These are phyloP conservation scores for Guadua angustifolia DNA, from an alignment of 176 grass and related monocot species.

Conservation along the genomic window DNA sequence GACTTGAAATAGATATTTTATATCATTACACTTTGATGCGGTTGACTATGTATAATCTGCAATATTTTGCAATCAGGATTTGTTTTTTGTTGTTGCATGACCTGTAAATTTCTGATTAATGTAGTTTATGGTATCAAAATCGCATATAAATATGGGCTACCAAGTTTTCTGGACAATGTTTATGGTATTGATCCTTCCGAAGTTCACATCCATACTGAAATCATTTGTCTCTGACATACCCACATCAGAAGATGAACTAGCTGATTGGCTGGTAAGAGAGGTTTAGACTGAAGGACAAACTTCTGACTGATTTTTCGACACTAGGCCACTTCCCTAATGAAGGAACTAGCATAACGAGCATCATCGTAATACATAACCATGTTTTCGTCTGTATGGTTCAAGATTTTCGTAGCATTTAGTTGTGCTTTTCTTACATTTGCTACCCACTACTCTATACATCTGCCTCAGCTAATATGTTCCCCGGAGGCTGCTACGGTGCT, in stretches of 20 bases:
- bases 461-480: constrained; percentile 51
- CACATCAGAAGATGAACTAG: constrained; percentile 59
- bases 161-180: constrained; percentile 77
- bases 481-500: neutral
- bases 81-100: neutral
- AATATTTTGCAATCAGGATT: constrained; percentile 7
- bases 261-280: constrained; percentile 68
- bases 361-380: constrained; percentile 66
- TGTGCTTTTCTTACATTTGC: constrained; percentile 60
- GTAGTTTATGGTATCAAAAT: constrained; percentile 88
- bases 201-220: constrained; percentile 75
- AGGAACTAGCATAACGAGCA: constrained; percentile 35
- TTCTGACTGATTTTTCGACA: constrained; percentile 57
- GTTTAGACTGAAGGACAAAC: constrained; percentile 79
- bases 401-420: constrained; percentile 72
- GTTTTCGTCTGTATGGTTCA: constrained; percentile 77
- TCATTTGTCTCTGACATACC: constrained; percentile 67
- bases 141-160: constrained; percentile 72
- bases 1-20: neutral
- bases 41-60: neutral
- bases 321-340: constrained; percentile 65
- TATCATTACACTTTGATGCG: neutral
- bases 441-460: constrained; percentile 64
- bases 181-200: constrained; percentile 83
- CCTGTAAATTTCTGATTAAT: constrained; percentile 24